Evolutionary conservation across 2,329 filamentous ascomycete species (phyloP).

Genomic region (Penicillium paneum): DNA sequence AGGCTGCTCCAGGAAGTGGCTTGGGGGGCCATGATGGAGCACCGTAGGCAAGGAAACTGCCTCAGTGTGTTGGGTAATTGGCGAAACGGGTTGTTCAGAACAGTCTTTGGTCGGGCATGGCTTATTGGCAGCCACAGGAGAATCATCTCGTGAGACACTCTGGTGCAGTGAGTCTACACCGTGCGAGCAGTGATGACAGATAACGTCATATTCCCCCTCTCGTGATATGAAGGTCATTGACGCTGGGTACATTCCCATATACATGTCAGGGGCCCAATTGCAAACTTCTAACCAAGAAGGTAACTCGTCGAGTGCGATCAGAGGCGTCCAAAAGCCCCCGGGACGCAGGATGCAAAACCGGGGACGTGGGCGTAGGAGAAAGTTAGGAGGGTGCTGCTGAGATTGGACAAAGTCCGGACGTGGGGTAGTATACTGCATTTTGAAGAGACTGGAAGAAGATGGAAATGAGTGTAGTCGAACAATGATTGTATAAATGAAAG

Average conservation of each 20-base stretch:
- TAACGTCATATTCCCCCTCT: constrained; percentile 34
- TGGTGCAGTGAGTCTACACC: constrained; percentile 23
- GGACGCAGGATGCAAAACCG: constrained; percentile 41
- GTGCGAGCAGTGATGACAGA: constrained; percentile 31
- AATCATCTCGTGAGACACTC: constrained; percentile 22
- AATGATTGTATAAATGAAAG: constrained; percentile 2
- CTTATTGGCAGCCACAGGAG: constrained; percentile 1
- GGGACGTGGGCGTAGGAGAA: constrained; percentile 28
- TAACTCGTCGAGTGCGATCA: constrained; percentile 46
- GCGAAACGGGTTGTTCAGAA: background rate
- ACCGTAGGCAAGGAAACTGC: background rate
- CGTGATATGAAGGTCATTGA: constrained; percentile 24
- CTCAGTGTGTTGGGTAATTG: background rate
- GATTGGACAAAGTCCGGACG: background rate
- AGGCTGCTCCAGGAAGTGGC: constrained; percentile 11
- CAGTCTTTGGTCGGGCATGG: constrained; percentile 1
- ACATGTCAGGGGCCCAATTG: constrained; percentile 23
- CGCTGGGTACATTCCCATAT: constrained; percentile 23
- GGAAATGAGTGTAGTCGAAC: background rate
- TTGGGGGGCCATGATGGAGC: background rate
- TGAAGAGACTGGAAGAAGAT: constrained; percentile 1
- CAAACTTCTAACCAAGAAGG: constrained; percentile 36
- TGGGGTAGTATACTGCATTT: constrained; percentile 10
- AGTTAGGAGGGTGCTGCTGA: background rate
- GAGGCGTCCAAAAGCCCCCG: constrained; percentile 35